Conservation (phyloP, 306 rosid species). For the Quercus rubra region DNA sequence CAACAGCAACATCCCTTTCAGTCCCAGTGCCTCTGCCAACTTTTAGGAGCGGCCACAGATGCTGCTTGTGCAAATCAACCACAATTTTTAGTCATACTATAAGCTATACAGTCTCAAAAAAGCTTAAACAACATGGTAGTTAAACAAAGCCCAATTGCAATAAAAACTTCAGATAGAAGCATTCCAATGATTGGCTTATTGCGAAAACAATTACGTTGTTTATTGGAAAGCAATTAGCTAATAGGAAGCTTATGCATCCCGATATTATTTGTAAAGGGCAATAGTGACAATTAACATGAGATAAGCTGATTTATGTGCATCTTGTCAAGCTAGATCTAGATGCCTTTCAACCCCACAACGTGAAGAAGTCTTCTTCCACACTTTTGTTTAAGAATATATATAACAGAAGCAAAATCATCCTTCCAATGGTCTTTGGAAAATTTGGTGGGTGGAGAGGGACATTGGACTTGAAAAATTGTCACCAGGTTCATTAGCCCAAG, state of each 20-base stretch:
- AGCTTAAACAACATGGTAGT: background rate
- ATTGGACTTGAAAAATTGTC: too few species aligned
- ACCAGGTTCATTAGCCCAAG: too few species aligned
- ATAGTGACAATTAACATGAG: background rate
- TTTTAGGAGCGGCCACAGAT: constrained; percentile 94
- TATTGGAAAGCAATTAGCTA: background rate
- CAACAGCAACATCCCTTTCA: constrained; percentile 27
- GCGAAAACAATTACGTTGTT: background rate
- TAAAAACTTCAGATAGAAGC: background rate
- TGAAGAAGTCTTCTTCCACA: background rate
- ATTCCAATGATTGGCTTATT: background rate
- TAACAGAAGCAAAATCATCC: background rate
- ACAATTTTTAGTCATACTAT: background rate
- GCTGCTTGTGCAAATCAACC: constrained; percentile 46
- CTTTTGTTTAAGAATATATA: background rate
- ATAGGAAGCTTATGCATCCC: background rate
- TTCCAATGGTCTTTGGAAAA: background rate
- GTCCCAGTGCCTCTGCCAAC: constrained; percentile 66
- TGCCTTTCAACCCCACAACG: too few species aligned
- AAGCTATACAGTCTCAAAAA: background rate
- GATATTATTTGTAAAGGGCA: background rate
- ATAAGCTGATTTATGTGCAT: background rate
- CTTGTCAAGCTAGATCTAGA: background rate
- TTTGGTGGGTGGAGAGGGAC: background rate
- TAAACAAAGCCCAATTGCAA: background rate